Evolutionary conservation across 2,329 filamentous ascomycete species (phyloP).

Genomic region (Raffaelea albimanens): DNA sequence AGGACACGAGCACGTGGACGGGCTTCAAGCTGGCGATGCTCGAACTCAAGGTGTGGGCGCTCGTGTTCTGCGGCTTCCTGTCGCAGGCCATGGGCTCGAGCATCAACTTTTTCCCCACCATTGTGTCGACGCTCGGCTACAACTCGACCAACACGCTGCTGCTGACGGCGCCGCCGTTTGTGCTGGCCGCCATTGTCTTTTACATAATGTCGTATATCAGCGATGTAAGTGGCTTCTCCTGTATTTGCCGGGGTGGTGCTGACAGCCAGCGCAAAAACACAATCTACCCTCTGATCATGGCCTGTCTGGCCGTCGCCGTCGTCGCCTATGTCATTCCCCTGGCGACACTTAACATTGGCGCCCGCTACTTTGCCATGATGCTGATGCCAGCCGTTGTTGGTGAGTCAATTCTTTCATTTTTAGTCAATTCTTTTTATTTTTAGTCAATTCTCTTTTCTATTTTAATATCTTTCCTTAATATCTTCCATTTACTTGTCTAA

Average conservation of each 20-base stretch:
- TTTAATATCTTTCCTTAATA: no score
- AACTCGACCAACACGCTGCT: conserved; percentile 30
- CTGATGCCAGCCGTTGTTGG: conserved; percentile 19
- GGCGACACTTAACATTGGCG: conserved; percentile 24
- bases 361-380: conserved; percentile 33
- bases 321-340: conserved; percentile 28
- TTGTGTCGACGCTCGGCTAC: conserved; percentile 23
- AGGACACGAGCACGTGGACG: conserved; percentile 18
- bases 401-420: no score
- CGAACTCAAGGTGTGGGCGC: conserved; percentile 7
- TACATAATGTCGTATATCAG: conserved; percentile 20
- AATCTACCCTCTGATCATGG: conserved; percentile 24
- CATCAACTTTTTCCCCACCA: conserved; percentile 20
- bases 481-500: not conserved
- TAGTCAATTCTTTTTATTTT: no score
- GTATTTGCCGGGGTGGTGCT: no score
- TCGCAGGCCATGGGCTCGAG: conserved; percentile 27
- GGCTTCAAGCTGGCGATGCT: conserved; percentile 10
- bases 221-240: no score
- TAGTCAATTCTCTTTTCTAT: no score
- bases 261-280: conserved; percentile 20
- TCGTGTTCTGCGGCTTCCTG: conserved; percentile 17
- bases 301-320: conserved; percentile 16
- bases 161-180: conserved; percentile 36
- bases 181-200: conserved; percentile 25